Percentiles rank a stretch among this genome's conserved stretches.
Conservation (phyloP, 176 grass and related monocot genomes). For the Musa troglodytarum region DNA sequence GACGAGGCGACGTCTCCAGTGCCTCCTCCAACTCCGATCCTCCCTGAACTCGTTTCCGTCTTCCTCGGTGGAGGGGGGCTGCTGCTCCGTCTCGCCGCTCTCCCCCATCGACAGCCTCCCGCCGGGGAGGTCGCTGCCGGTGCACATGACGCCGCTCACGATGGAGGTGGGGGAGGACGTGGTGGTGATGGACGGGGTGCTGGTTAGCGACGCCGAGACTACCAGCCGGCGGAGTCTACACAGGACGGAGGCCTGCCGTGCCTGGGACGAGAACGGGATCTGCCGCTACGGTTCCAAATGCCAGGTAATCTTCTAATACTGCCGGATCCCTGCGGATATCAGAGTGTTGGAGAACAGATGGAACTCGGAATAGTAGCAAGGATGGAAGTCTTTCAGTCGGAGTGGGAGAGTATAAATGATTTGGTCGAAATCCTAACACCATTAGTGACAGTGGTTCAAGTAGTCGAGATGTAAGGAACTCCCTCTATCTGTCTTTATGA, state of each 20-base stretch:
- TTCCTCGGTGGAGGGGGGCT: not conserved
- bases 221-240: not conserved
- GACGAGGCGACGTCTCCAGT: not conserved
- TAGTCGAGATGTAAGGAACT: not conserved
- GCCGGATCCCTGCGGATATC: no score
- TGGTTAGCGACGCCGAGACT: slow-evolving; percentile 15
- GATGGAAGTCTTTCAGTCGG: not conserved
- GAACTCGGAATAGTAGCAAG: not conserved
- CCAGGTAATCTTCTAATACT: not conserved
- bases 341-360: no score
- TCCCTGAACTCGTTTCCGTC: not conserved
- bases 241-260: slow-evolving; percentile 12
- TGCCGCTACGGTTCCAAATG: slow-evolving; percentile 24
- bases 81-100: slow-evolving; percentile 1
- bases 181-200: slow-evolving; percentile 32
- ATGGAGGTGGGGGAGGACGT: not conserved
- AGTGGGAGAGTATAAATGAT: not conserved
- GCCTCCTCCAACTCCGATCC: not conserved
- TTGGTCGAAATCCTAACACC: not conserved
- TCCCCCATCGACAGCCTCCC: not conserved
- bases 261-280: slow-evolving; percentile 11
- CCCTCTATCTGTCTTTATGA: not conserved
- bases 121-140: no score
- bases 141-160: slow-evolving; percentile 3
- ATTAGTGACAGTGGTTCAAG: not conserved